Evolutionary conservation across 257 asterid species (phyloP).

Genomic region (Solanum virginianum): DNA sequence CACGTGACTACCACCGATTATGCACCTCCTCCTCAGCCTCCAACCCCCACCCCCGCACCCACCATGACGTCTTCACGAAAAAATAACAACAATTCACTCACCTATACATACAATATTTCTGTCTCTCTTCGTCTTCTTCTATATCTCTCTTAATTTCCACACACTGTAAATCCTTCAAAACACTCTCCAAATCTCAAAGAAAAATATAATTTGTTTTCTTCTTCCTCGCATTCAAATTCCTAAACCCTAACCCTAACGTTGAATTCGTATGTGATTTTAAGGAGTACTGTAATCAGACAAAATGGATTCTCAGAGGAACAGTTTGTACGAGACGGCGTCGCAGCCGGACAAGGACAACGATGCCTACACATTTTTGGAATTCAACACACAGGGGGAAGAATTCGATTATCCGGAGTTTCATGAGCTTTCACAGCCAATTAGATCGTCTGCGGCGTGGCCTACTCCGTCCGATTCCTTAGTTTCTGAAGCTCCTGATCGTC

Average conservation of each 20-base stretch:
- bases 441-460: conserved; percentile 64
- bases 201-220: not conserved
- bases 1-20: no score
- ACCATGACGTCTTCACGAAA: not conserved
- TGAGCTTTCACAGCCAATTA: conserved; percentile 89
- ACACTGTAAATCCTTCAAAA: not conserved
- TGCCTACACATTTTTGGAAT: conserved; percentile 82
- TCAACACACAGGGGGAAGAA: conserved; percentile 90
- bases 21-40: not conserved
- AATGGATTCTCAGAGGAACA: conserved; percentile 73
- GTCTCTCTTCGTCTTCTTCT: not conserved
- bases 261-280: not conserved
- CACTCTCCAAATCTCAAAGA: not conserved
- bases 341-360: conserved; percentile 95
- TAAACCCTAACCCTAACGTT: conserved; percentile 7
- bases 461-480: conserved; percentile 59
- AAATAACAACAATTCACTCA: not conserved
- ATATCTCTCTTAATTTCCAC: not conserved
- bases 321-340: conserved; percentile 87
- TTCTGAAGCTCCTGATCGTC: conserved; percentile 23
- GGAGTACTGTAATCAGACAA: not conserved
- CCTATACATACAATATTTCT: not conserved
- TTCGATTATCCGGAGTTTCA: conserved; percentile 84
- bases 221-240: not conserved
- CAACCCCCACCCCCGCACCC: not conserved